Evolutionary conservation across 768 basidiomycete species (phyloP).

Genomic region (Lactarius akahatsu): DNA sequence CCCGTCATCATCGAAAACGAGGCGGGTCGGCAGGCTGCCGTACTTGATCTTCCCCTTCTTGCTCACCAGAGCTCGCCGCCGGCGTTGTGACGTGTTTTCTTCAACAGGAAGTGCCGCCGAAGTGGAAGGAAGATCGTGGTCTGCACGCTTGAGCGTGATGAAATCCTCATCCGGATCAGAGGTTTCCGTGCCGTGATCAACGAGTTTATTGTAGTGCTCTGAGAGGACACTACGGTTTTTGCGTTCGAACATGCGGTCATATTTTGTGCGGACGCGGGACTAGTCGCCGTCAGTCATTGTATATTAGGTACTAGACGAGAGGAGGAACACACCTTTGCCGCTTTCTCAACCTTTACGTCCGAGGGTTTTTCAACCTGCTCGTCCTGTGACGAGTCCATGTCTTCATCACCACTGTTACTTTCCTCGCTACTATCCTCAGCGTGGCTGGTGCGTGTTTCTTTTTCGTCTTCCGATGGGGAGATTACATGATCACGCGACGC

Average conservation of each 20-base stretch:
- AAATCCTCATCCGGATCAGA: constrained; percentile 70
- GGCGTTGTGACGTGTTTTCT: constrained; percentile 80
- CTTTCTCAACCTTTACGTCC: constrained; percentile 6
- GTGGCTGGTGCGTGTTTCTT: constrained; percentile 19
- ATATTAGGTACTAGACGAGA: background rate
- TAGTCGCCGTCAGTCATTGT: background rate
- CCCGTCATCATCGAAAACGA: constrained; percentile 91
- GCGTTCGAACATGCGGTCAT: constrained; percentile 96
- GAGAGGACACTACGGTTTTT: constrained; percentile 94
- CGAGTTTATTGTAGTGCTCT: constrained; percentile 83
- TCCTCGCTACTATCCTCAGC: constrained; percentile 6
- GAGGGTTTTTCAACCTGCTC: background rate
- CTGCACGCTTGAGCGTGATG: constrained; percentile 87
- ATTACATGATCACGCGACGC: constrained; percentile 48
- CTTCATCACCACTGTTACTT: constrained; percentile 8
- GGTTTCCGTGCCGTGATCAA: constrained; percentile 59
- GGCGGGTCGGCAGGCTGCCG: constrained; percentile 62
- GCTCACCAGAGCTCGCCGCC: constrained; percentile 68
- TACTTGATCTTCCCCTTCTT: constrained; percentile 68
- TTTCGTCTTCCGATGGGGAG: constrained; percentile 36
- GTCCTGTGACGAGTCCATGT: background rate
- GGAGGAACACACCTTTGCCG: constrained; percentile 1
- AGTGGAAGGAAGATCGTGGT: constrained; percentile 63
- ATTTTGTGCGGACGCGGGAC: constrained; percentile 75
- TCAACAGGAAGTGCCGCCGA: constrained; percentile 34